Conservation (phyloP, 441 rosid genomes). For the Euphorbia celastroides region DNA sequence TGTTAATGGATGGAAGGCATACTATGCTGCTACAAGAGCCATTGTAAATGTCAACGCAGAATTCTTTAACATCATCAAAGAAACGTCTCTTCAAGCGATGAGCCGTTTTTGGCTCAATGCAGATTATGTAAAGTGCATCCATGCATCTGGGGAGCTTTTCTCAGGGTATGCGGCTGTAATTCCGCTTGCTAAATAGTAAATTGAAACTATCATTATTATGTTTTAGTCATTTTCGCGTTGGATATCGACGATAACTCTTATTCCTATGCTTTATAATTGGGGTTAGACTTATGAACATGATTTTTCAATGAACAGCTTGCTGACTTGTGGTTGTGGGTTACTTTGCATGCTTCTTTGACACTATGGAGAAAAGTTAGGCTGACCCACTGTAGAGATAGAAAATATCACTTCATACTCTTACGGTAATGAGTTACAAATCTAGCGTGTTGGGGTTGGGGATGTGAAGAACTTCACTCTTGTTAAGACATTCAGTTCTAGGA, state of each 20-base stretch:
- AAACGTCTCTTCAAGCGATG: slow-evolving; percentile 71
- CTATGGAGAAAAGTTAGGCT: neutral
- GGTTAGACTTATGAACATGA: neutral
- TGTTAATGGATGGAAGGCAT: slow-evolving; percentile 89
- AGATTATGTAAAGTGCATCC: slow-evolving; percentile 91
- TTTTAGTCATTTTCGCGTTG: neutral
- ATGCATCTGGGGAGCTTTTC: slow-evolving; percentile 70
- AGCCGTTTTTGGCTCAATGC: slow-evolving; percentile 75
- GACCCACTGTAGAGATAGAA: neutral
- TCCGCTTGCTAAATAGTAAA: neutral
- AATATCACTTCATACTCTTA: neutral
- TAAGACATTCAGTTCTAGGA: neutral
- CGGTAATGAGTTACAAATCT: neutral
- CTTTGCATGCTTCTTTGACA: neutral
- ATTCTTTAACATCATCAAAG: slow-evolving; percentile 79
- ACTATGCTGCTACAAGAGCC: slow-evolving; percentile 92
- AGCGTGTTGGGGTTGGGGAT: neutral
- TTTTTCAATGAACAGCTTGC: slow-evolving; percentile 7
- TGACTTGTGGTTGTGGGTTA: neutral
- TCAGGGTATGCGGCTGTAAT: slow-evolving; percentile 65
- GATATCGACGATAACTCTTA: neutral
- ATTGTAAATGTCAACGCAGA: slow-evolving; percentile 71
- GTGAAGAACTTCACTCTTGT: neutral
- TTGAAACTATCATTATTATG: too few species aligned
- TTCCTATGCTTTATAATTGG: neutral